Percentiles rank a stretch among this genome's conserved stretches.
phyloP scores from a whole-genome alignment of 2,329 filamentous ascomycete species.

The Diplodia scrobiculata region DNA sequence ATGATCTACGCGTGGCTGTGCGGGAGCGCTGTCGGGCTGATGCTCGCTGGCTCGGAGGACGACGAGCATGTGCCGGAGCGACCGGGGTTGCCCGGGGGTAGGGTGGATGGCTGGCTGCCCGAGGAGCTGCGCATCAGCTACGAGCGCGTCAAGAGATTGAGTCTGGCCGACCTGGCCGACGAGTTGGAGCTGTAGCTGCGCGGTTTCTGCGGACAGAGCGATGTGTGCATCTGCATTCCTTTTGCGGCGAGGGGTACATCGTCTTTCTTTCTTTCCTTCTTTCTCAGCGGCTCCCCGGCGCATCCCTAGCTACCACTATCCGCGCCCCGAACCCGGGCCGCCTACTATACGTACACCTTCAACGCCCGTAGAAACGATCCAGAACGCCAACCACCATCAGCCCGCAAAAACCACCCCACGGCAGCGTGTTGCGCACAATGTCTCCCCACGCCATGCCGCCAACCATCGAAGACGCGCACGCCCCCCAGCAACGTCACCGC shows the following conservation, averaged over 20 bases:
- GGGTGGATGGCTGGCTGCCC: constrained; percentile 10
- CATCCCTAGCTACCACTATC: no score
- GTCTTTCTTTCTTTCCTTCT: no score
- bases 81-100: constrained; percentile 7
- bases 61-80: constrained; percentile 11
- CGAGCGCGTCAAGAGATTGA: constrained; percentile 2
- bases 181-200: constrained; percentile 9
- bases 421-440: background rate
- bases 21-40: constrained; percentile 14
- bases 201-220: background rate
- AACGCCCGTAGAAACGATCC: background rate
- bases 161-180: constrained; percentile 8
- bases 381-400: background rate
- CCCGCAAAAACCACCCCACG: background rate
- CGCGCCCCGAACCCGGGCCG: no score
- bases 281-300: background rate
- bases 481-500: background rate
- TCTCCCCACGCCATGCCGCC: background rate
- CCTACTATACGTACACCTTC: background rate
- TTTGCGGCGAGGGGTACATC: background rate
- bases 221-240: no score
- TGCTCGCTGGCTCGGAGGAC: constrained; percentile 8
- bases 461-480: background rate
- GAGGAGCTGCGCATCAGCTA: constrained; percentile 21
- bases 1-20: constrained; percentile 31